Conservation (phyloP, 2,329 filamentous ascomycete species). For the Colletotrichum sublineola region DNA sequence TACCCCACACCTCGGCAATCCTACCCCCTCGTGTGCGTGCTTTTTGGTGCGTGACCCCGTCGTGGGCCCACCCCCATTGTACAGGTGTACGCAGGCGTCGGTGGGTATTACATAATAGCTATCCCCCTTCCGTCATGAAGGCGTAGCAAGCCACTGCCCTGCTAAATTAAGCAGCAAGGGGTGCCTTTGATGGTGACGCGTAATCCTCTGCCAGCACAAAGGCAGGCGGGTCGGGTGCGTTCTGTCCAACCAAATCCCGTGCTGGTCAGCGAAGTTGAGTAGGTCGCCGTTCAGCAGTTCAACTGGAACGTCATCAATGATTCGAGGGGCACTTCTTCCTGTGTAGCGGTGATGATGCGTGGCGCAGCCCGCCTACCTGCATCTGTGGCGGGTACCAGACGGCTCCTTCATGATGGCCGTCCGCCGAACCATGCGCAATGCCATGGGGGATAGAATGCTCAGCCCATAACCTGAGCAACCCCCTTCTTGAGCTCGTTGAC, state of each 20-base stretch:
- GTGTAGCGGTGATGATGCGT: constrained; percentile 37
- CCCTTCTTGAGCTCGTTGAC: constrained; percentile 83
- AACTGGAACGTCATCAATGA: constrained; percentile 1
- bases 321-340: not conserved
- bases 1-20: constrained; percentile 33
- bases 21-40: constrained; percentile 15
- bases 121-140: constrained; percentile 14
- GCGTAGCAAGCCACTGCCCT: constrained; percentile 14
- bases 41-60: not conserved
- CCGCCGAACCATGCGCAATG: constrained; percentile 4
- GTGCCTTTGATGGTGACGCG: constrained; percentile 29
- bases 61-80: not conserved
- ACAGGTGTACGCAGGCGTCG: not conserved
- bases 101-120: constrained; percentile 35
- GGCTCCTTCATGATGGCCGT: not conserved
- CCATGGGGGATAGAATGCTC: constrained; percentile 1
- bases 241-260: constrained; percentile 23
- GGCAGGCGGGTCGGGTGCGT: not conserved
- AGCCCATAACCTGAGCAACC: constrained; percentile 55
- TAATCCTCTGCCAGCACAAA: constrained; percentile 25
- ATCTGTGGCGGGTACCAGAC: constrained; percentile 24
- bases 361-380: constrained; percentile 3
- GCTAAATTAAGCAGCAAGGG: constrained; percentile 29
- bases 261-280: constrained; percentile 25
- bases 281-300: constrained; percentile 3